Percentiles rank a stretch among this genome's conserved stretches.
phyloP scores from a whole-genome alignment of 2,329 filamentous ascomycete genomes.

The Stenocarpella maydis region DNA sequence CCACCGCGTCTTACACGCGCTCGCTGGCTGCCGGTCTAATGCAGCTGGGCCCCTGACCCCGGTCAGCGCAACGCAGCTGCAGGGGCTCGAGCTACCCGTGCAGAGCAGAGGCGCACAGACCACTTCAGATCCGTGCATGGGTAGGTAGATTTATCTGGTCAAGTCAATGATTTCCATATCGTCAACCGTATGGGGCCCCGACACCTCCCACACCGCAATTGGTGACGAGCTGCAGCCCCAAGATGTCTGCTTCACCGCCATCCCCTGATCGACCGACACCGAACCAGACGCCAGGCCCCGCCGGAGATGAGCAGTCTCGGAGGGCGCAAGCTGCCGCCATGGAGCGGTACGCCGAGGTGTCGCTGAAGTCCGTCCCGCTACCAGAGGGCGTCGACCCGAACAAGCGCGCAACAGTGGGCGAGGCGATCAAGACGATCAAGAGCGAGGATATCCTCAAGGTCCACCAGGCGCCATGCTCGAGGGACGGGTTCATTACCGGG shows the following conservation, averaged over 20 bases:
- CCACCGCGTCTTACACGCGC: constrained; percentile 35
- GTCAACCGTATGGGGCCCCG: not conserved
- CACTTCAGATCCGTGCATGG: constrained; percentile 17
- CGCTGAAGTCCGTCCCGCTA: constrained; percentile 33
- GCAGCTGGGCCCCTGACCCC: not conserved
- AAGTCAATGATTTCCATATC: constrained; percentile 24
- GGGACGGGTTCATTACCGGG: constrained; percentile 83
- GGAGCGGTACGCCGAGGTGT: constrained; percentile 36
- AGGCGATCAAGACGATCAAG: constrained; percentile 74
- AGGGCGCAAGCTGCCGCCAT: constrained; percentile 32
- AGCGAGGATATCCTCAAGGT: constrained; percentile 74
- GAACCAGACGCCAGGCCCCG: not conserved
- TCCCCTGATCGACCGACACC: constrained; percentile 1
- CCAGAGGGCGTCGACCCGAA: constrained; percentile 34
- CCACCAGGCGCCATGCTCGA: constrained; percentile 82
- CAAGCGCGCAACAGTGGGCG: constrained; percentile 52
- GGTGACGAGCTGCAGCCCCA: constrained; percentile 8
- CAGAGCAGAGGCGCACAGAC: constrained; percentile 32
- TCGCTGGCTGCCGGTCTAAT: not conserved
- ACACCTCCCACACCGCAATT: not conserved
- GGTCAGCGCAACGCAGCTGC: not conserved
- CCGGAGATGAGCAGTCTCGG: constrained; percentile 1
- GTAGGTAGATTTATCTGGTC: not conserved
- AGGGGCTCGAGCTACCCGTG: constrained; percentile 30
- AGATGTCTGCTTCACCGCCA: constrained; percentile 24